Percentiles rank a stretch among this genome's conserved stretches.
Conservation (phyloP, 2,329 filamentous ascomycete species). For the Cercospora janseana region DNA sequence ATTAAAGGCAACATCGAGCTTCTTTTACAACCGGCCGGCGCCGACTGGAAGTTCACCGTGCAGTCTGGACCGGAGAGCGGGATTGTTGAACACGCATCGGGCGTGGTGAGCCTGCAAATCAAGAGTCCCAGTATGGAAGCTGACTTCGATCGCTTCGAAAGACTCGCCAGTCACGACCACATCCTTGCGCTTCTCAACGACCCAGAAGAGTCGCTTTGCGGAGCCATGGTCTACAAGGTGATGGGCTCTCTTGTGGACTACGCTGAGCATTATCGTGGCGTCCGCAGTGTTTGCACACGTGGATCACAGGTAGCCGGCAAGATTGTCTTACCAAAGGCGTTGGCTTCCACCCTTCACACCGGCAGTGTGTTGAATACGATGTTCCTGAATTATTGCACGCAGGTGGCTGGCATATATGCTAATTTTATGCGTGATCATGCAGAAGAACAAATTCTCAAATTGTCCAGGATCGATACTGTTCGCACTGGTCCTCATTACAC, state of each 20-base stretch:
- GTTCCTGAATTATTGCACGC: slow-evolving; percentile 7
- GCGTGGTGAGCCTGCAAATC: background rate
- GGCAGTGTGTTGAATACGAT: slow-evolving; percentile 5
- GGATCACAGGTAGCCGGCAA: slow-evolving; percentile 2
- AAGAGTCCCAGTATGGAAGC: background rate
- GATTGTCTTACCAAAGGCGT: slow-evolving; percentile 5
- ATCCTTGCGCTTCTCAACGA: background rate
- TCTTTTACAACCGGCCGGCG: background rate
- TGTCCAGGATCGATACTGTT: background rate
- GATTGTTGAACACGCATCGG: background rate
- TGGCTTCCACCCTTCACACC: background rate
- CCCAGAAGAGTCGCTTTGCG: background rate
- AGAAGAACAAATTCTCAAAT: background rate
- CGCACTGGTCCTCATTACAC: background rate
- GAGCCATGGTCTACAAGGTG: slow-evolving; percentile 10
- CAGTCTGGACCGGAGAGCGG: background rate
- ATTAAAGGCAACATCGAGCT: background rate
- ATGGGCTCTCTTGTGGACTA: slow-evolving; percentile 10
- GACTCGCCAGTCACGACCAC: background rate
- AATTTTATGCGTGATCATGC: slow-evolving; percentile 2
- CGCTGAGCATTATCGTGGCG: slow-evolving; percentile 1
- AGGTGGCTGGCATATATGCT: slow-evolving; percentile 5
- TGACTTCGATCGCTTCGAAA: slow-evolving; percentile 7
- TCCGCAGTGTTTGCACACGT: background rate
- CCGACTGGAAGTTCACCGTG: slow-evolving; percentile 3